These are phyloP conservation scores for Psophocarpus tetragonolobus DNA, from an alignment of 306 rosid genomes.

Conservation along the genomic window DNA sequence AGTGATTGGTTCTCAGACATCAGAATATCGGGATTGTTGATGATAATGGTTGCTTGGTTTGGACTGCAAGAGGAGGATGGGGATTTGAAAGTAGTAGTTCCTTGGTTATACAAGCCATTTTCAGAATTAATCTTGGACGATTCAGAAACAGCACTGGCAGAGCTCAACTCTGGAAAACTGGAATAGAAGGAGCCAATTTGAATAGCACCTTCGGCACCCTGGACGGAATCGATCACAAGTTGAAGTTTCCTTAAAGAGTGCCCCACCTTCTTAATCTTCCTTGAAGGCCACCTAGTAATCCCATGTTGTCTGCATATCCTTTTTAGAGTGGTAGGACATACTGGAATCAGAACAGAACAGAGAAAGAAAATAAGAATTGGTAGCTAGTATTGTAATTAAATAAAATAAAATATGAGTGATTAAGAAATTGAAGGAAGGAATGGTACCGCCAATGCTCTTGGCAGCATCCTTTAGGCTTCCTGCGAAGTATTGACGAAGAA, in stretches of 20 bases:
- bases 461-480: conserved; percentile 11
- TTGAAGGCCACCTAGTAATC: conserved; percentile 7
- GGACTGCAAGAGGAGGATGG: neutral
- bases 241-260: conserved; percentile 9
- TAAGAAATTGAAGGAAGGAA: too few relatives aligned
- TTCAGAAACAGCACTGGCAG: neutral
- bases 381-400: too few relatives aligned
- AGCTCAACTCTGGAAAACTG: conserved; percentile 17
- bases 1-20: neutral
- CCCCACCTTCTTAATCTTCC: conserved; percentile 1
- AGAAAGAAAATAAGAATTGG: neutral
- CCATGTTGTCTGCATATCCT: conserved; percentile 10
- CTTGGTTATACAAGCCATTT: neutral
- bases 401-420: too few relatives aligned
- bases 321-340: conserved; percentile 6
- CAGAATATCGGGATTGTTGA: neutral
- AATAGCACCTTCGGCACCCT: conserved; percentile 13
- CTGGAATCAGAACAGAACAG: neutral
- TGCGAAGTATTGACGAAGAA: conserved; percentile 4
- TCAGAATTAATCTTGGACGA: neutral
- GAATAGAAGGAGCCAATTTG: conserved; percentile 7
- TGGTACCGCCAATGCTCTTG: conserved; percentile 9
- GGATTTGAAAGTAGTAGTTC: neutral
- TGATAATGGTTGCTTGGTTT: neutral
- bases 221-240: conserved; percentile 12